Conservation (phyloP, 176 grass and related monocot genomes). For the Cenchrus americanus region DNA sequence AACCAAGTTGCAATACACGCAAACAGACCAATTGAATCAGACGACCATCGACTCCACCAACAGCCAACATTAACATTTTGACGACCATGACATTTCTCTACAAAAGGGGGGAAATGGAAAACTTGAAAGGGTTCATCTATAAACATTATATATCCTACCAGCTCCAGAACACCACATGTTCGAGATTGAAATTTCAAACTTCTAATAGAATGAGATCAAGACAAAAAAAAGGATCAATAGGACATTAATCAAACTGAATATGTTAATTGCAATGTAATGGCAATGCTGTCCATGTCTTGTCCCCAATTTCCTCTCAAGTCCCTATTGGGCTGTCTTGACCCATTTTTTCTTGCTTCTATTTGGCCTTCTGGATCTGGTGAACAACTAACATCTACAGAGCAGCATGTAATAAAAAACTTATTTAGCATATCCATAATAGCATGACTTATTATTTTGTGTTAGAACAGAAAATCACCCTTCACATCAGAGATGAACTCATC, state of each 20-base stretch:
- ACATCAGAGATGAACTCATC: conserved; percentile 18
- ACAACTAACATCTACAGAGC: conserved; percentile 51
- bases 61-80: neutral
- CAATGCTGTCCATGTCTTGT: conserved; percentile 34
- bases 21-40: conserved; percentile 18
- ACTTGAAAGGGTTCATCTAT: conserved; percentile 10
- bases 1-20: neutral
- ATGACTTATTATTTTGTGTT: conserved; percentile 19
- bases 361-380: conserved; percentile 42
- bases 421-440: conserved; percentile 19
- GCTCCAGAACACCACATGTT: conserved; percentile 6
- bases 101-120: neutral
- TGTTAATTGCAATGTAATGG: conserved; percentile 38
- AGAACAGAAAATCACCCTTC: neutral
- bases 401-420: conserved; percentile 28
- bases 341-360: conserved; percentile 37
- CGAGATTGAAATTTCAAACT: conserved; percentile 25
- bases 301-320: conserved; percentile 43
- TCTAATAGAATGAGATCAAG: conserved; percentile 30
- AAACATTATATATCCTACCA: conserved; percentile 25
- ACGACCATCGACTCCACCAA: neutral
- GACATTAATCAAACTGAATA: conserved; percentile 30
- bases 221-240: conserved; percentile 50
- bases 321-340: conserved; percentile 31
- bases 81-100: conserved; percentile 9